Evolutionary conservation across 139 green algal species (phyloP).

Genomic region (Chlorella sorokiniana): DNA sequence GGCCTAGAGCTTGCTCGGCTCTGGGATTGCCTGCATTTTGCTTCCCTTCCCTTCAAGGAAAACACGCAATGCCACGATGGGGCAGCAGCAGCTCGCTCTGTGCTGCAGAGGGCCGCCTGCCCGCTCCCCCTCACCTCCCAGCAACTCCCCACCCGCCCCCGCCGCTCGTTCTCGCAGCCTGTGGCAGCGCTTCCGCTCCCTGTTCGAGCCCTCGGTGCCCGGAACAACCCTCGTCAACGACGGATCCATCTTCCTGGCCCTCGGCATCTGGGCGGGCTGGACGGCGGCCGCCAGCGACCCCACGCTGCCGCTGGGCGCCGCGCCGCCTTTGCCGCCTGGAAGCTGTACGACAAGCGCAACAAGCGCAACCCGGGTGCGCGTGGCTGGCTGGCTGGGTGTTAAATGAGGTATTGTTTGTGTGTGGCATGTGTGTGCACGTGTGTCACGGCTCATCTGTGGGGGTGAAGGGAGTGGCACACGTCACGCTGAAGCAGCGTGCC

Average conservation of each 20-base stretch:
- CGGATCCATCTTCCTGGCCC: conserved; percentile 69
- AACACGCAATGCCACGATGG: neutral
- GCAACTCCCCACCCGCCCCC: neutral
- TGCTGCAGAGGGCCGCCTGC: neutral
- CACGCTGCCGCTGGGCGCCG: conserved; percentile 55
- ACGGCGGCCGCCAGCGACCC: conserved; percentile 60
- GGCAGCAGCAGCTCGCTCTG: neutral
- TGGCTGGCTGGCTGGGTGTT: neutral
- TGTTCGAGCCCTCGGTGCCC: conserved; percentile 77
- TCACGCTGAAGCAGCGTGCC: no score
- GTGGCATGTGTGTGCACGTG: no score
- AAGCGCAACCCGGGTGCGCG: conserved; percentile 48
- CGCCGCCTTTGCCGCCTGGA: conserved; percentile 56
- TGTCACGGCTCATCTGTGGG: no score
- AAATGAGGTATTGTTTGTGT: neutral
- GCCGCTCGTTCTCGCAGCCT: conserved; percentile 23
- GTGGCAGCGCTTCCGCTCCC: conserved; percentile 43
- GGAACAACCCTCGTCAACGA: conserved; percentile 82
- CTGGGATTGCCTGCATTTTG: no score
- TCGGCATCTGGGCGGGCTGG: conserved; percentile 74
- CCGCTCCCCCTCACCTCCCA: neutral
- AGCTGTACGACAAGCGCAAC: conserved; percentile 66
- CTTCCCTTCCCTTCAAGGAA: neutral
- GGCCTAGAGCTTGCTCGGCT: no score
- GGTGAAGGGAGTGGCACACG: no score